Evolutionary conservation across 805 yeast species (phyloP), one percentile per base, ranked within the genome.

Genomic region (Starmerella stellata): DNA sequence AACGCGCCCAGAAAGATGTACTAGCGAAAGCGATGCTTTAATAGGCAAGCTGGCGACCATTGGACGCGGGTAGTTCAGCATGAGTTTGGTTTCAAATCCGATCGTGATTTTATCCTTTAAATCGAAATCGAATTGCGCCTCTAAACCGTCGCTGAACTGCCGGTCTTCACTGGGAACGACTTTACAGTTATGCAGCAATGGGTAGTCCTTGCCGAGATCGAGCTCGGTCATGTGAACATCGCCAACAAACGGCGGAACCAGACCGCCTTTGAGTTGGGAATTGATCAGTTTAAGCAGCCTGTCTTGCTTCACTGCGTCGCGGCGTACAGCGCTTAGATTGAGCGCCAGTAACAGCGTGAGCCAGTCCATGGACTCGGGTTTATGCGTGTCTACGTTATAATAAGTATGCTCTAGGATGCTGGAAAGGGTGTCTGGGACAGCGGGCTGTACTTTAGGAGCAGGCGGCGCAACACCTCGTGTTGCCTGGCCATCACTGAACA

Each of bases 341-440:
- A 90, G 95, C 0, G 95, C 98, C 16, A 90, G 69, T 28, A 90
- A 63, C 1, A 90, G 95, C 47, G 87, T 90, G 57, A 90, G 82
- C 98, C 98, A 90, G 56, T 90, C 98, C 43, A 90, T 61, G 0
- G 95, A 78, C 60, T 90, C 98, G 0, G 95, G 70, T 15, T 74
- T 66, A 55, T 90, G 98, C 20, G 73, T 74, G 34, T 75, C 74
- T 1, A 90, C 95, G 52, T 90, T 79, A 57, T 90, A 90, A 53
- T 82, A 82, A 0, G 95, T 83, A 50, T 83, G 85, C 46, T 87
- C 95, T 30, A 90, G 61, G 17, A 90, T 80, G 1, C 71, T 42
- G 19, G 47, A 50, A 13, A 56, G 44, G 5, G 52, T 45, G 9
- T 47, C 48, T 7, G 53, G 49, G 11, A 43, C 40, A 14, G 45